Conservation (phyloP, 345 rosid species). For the Cardamine resedifolia region DNA sequence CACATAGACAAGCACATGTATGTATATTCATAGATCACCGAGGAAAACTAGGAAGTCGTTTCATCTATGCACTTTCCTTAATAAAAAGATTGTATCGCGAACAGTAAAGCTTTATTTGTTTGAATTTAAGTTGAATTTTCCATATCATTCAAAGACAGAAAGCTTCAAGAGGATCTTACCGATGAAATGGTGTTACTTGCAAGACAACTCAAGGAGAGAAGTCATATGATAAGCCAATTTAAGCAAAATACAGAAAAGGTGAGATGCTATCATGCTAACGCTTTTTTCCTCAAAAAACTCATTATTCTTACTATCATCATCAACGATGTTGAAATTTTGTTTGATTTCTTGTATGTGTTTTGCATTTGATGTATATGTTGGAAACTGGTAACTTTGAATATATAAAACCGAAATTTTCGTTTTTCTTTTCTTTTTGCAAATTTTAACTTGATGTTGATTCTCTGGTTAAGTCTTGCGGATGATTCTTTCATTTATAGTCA, state of each 20-base stretch:
- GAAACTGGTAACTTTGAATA: too few relatives aligned
- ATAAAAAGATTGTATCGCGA: background rate
- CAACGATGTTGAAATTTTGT: too few relatives aligned
- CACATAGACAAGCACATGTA: constrained; percentile 87
- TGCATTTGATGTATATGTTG: too few relatives aligned
- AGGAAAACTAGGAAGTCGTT: too few relatives aligned
- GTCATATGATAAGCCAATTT: constrained; percentile 79
- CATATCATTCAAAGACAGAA: constrained; percentile 43
- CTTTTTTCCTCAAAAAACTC: background rate
- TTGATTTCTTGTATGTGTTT: too few relatives aligned
- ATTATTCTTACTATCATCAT: background rate
- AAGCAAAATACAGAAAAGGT: constrained; percentile 80
- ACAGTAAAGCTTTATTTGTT: background rate
- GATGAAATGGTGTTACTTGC: constrained; percentile 98
- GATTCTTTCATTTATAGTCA: too few relatives aligned
- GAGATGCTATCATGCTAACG: constrained; percentile 17
- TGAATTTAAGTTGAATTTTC: background rate
- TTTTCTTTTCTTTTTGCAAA: too few relatives aligned
- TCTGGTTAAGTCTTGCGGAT: too few relatives aligned
- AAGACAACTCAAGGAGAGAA: constrained; percentile 78
- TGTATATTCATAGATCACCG: constrained; percentile 1
- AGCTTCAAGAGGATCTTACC: constrained; percentile 80
- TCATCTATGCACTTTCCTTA: background rate
- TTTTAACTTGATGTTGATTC: too few relatives aligned
- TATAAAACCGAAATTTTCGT: too few relatives aligned